A percentile compares a stretch with the other conserved stretches of the same genome.
These are phyloP conservation scores for Cercospora canescens DNA, from an alignment of 2,329 filamentous ascomycete genomes.

Conservation along the genomic window DNA sequence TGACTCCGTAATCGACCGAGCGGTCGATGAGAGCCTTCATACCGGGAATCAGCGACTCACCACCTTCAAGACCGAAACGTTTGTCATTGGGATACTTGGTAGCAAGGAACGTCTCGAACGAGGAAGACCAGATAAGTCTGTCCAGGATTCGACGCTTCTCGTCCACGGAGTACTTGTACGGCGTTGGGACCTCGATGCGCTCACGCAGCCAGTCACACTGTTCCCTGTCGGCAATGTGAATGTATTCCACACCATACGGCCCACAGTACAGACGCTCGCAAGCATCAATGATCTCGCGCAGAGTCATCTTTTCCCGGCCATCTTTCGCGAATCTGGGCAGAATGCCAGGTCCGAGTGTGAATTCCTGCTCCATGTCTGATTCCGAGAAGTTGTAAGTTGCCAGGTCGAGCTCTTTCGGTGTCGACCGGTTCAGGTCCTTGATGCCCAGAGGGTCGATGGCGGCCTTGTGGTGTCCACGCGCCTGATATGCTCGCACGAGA, in stretches of 20 bases:
- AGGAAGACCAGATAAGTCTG: conserved; percentile 97
- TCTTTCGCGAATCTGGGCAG: conserved; percentile 90
- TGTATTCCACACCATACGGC: conserved; percentile 97
- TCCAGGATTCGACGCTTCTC: conserved; percentile 98
- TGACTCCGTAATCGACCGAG: conserved; percentile 96
- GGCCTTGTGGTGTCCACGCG: conserved; percentile 96
- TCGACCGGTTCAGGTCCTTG: conserved; percentile 52
- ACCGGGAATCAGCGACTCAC: conserved; percentile 92
- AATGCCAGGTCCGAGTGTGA: conserved; percentile 89
- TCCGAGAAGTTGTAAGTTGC: conserved; percentile 95
- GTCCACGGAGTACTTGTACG: conserved; percentile 96
- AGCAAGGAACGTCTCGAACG: conserved; percentile 91
- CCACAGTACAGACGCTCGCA: conserved; percentile 97
- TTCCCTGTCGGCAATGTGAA: conserved; percentile 95
- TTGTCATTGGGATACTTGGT: conserved; percentile 99
- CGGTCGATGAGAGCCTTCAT: conserved; percentile 99
- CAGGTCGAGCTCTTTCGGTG: conserved; percentile 85
- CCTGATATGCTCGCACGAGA: conserved; percentile 94
- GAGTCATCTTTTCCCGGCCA: conserved; percentile 89
- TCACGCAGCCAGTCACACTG: conserved; percentile 98
- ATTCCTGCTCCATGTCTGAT: conserved; percentile 89
- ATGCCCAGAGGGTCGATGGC: conserved; percentile 96
- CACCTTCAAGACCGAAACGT: conserved; percentile 96
- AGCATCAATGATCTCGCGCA: conserved; percentile 87
- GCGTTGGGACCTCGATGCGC: conserved; percentile 87